A percentile compares a stretch with the other conserved stretches of the same genome.
Conservation (phyloP, 495 filamentous ascomycete species). For the Penicillium dipodomyicola region DNA sequence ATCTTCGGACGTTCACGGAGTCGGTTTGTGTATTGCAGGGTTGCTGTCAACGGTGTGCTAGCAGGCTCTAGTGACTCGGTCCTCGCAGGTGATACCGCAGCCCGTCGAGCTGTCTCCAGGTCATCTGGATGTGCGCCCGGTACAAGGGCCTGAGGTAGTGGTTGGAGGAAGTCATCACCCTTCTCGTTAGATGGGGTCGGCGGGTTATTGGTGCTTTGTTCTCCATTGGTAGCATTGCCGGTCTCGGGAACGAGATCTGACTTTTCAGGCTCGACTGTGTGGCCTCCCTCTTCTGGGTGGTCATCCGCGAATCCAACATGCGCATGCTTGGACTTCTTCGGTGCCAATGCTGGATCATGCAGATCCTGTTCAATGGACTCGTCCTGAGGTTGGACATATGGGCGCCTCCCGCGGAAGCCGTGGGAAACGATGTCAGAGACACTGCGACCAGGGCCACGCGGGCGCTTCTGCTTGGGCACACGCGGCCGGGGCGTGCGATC, state of each 20-base stretch:
- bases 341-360: background rate
- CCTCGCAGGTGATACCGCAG: conserved; percentile 29
- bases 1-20: conserved; percentile 60
- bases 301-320: conserved; percentile 59
- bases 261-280: conserved; percentile 1
- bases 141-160: conserved; percentile 9
- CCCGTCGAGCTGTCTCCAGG: conserved; percentile 23
- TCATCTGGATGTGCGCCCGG: conserved; percentile 16
- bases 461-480: conserved; percentile 33
- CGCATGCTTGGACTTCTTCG: conserved; percentile 33
- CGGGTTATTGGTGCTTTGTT: conserved; percentile 6
- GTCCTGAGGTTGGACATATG: conserved; percentile 22
- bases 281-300: conserved; percentile 18
- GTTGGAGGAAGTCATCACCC: conserved; percentile 9
- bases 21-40: conserved; percentile 55
- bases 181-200: conserved; percentile 18
- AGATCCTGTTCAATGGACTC: conserved; percentile 12
- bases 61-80: conserved; percentile 33
- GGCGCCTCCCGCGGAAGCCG: conserved; percentile 38
- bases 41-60: conserved; percentile 21
- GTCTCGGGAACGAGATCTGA: background rate
- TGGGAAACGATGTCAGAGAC: conserved; percentile 42
- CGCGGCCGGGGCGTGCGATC: conserved; percentile 75
- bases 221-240: background rate
- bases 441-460: conserved; percentile 31